phyloP scores from a whole-genome alignment of 768 basidiomycete species.

The Gymnopilus dilepis region DNA sequence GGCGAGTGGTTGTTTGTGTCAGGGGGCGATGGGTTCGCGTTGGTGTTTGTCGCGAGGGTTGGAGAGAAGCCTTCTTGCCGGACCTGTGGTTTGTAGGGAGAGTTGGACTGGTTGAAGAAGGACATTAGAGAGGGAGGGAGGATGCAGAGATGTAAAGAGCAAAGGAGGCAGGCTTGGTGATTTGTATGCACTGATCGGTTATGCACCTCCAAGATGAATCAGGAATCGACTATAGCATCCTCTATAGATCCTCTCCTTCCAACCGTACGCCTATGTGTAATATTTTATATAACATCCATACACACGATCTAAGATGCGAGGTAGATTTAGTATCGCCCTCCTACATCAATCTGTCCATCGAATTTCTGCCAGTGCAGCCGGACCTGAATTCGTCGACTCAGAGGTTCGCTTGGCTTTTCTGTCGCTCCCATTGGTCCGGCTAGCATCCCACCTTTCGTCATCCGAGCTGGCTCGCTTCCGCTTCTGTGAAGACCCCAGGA shows the following conservation, averaged over 20 bases:
- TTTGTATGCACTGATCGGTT: slow-evolving; percentile 5
- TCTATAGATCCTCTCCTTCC: not conserved
- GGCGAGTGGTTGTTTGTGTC: slow-evolving; percentile 27
- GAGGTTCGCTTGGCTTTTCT: not conserved
- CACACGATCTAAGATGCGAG: slow-evolving; percentile 2
- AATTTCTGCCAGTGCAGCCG: slow-evolving; percentile 5
- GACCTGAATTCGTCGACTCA: slow-evolving; percentile 5
- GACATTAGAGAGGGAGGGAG: slow-evolving; percentile 31
- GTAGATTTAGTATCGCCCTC: not conserved
- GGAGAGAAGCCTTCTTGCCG: slow-evolving; percentile 71
- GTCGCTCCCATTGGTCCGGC: not conserved
- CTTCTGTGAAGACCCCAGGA: slow-evolving; percentile 3
- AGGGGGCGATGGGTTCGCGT: slow-evolving; percentile 11
- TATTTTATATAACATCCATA: slow-evolving; percentile 5
- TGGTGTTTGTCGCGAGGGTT: slow-evolving; percentile 34
- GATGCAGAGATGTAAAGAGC: not conserved
- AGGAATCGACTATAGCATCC: slow-evolving; percentile 4
- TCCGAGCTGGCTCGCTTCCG: slow-evolving; percentile 3
- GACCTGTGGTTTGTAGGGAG: slow-evolving; percentile 60
- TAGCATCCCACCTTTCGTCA: not conserved
- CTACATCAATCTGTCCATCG: slow-evolving; percentile 6
- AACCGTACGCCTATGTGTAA: slow-evolving; percentile 2
- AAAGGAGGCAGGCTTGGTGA: not conserved
- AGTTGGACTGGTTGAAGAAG: slow-evolving; percentile 38
- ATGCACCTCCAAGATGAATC: slow-evolving; percentile 5